phyloP scores from a whole-genome alignment of 2,329 filamentous ascomycete genomes.

The Coniochaeta sp. region DNA sequence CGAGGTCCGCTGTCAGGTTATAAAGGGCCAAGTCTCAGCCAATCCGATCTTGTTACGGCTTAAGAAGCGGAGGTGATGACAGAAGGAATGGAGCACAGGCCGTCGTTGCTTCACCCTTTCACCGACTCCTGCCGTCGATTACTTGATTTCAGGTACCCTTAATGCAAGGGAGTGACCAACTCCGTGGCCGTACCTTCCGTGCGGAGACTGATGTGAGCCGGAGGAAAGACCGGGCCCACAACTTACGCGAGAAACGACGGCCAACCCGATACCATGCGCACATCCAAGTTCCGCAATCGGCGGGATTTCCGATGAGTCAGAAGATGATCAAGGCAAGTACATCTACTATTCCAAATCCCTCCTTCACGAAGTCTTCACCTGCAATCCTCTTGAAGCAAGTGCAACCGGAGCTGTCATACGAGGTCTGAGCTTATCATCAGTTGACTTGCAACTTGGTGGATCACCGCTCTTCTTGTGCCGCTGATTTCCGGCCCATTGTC shows the following conservation, averaged over 20 bases:
- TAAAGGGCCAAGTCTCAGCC: not conserved
- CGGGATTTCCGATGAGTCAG: no score
- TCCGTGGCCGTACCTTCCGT: not conserved
- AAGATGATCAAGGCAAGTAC: no score
- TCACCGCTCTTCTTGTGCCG: no score
- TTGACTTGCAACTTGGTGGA: no score
- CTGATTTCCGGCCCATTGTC: no score
- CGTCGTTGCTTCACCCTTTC: no score
- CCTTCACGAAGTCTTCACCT: no score
- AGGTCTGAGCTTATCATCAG: no score
- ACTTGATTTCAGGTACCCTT: no score
- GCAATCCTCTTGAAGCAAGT: no score
- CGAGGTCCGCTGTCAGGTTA: not conserved
- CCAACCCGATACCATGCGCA: not conserved
- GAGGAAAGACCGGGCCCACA: not conserved
- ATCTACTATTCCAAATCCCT: no score
- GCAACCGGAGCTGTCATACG: no score
- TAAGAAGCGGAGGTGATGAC: conserved; percentile 1
- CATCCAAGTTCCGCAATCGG: not conserved
- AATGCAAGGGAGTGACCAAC: not conserved
- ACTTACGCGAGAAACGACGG: not conserved
- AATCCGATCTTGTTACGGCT: not conserved
- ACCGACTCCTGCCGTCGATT: not conserved
- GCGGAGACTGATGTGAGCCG: not conserved
- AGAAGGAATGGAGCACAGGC: not conserved